Percentiles rank a stretch among this genome's conserved stretches.
Conservation (phyloP, 1,139 yeast species). For the Pichia sp. region DNA sequence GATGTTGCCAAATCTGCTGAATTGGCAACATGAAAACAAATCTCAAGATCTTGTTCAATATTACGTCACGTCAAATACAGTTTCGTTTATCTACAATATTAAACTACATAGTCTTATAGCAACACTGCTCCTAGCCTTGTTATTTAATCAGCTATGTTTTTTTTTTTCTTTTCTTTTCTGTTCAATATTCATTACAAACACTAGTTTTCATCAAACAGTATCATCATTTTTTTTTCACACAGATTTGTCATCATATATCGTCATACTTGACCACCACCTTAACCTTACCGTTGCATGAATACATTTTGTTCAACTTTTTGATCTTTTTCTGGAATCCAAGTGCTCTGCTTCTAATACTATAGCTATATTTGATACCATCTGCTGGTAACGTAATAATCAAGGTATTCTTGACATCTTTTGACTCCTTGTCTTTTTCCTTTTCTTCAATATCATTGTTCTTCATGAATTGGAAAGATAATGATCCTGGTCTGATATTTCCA, state of each 20-base stretch:
- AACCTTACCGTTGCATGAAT: slow-evolving; percentile 30
- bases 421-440: not conserved
- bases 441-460: slow-evolving; percentile 19
- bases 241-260: slow-evolving; percentile 4
- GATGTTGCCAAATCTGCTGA: too few species aligned
- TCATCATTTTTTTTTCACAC: too few species aligned
- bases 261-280: slow-evolving; percentile 27
- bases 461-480: slow-evolving; percentile 28
- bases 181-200: not conserved
- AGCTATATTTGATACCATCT: slow-evolving; percentile 45
- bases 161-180: not conserved
- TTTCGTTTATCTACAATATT: too few species aligned
- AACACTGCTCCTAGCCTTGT: too few species aligned
- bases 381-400: slow-evolving; percentile 37
- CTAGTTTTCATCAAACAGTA: too few species aligned
- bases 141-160: too few species aligned
- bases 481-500: slow-evolving; percentile 54
- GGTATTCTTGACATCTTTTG: slow-evolving; percentile 13
- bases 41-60: too few species aligned
- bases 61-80: too few species aligned
- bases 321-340: slow-evolving; percentile 43
- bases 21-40: too few species aligned
- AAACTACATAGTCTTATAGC: too few species aligned
- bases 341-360: slow-evolving; percentile 46
- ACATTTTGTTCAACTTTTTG: slow-evolving; percentile 33